These are phyloP conservation scores for Fonsecaea nubica DNA, from an alignment of 2,329 filamentous ascomycete species.

Conservation along the genomic window DNA sequence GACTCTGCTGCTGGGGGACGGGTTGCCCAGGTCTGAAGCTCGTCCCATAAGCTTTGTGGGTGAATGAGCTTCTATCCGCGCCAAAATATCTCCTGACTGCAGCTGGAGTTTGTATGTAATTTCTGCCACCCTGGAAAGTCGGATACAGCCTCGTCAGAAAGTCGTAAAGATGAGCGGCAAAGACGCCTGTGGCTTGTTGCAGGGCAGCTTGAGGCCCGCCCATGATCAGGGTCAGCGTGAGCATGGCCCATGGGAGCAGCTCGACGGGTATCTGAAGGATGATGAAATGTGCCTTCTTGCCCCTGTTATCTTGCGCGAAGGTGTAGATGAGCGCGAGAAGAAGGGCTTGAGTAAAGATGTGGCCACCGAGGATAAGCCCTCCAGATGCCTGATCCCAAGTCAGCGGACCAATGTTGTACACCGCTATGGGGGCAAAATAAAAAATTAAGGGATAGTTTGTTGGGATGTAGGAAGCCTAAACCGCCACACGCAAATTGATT, in stretches of 20 bases:
- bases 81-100: conserved; percentile 73
- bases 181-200: conserved; percentile 74
- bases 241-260: conserved; percentile 79
- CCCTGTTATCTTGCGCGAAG: conserved; percentile 82
- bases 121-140: conserved; percentile 81
- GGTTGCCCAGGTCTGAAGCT: conserved; percentile 55
- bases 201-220: conserved; percentile 64
- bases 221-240: conserved; percentile 75
- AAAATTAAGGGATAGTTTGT: conserved; percentile 15
- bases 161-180: conserved; percentile 88
- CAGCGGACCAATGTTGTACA: conserved; percentile 11
- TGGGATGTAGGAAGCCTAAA: conserved; percentile 70
- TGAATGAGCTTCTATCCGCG: conserved; percentile 50
- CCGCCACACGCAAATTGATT: conserved; percentile 65
- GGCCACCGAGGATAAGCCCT: conserved; percentile 46
- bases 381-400: conserved; percentile 50
- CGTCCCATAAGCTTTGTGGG: conserved; percentile 66
- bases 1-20: conserved; percentile 31
- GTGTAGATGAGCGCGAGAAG: conserved; percentile 84
- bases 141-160: conserved; percentile 90
- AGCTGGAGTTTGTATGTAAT: conserved; percentile 74
- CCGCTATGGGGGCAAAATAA: not conserved
- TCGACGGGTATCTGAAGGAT: conserved; percentile 84
- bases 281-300: conserved; percentile 76
- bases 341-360: conserved; percentile 62